phyloP scores from a whole-genome alignment of 2,329 filamentous ascomycete genomes.

The Pseudocercospora eumusae region DNA sequence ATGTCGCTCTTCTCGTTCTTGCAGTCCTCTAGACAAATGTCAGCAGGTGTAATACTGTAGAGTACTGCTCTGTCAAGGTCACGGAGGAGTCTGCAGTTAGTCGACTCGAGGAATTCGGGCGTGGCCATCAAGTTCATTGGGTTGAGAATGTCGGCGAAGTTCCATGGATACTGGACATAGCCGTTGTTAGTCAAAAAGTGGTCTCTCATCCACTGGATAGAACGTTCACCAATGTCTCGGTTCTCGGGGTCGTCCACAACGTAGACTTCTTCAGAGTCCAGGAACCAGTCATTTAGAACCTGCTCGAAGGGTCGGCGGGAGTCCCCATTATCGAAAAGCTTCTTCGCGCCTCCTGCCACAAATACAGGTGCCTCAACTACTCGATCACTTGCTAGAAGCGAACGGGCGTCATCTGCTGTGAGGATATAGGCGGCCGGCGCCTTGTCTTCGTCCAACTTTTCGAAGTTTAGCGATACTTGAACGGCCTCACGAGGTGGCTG shows the following conservation, averaged over 20 bases:
- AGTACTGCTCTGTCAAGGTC: constrained; percentile 18
- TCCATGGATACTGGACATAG: constrained; percentile 17
- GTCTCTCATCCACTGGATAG: background rate
- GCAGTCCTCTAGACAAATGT: constrained; percentile 17
- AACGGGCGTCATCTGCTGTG: constrained; percentile 7
- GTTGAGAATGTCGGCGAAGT: constrained; percentile 23
- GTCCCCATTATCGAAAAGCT: constrained; percentile 10
- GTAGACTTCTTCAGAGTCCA: constrained; percentile 4
- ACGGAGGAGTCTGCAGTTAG: constrained; percentile 20
- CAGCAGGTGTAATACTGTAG: background rate
- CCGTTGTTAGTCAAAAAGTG: background rate
- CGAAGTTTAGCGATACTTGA: background rate
- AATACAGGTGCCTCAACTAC: constrained; percentile 18
- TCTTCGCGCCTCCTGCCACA: constrained; percentile 16
- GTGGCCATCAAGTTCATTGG: constrained; percentile 12
- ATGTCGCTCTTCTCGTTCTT: background rate
- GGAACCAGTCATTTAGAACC: constrained; percentile 17
- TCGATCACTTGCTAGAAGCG: constrained; percentile 11
- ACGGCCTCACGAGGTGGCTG: background rate
- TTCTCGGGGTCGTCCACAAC: background rate
- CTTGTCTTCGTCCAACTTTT: background rate
- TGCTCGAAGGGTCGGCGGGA: constrained; percentile 18
- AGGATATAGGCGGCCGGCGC: constrained; percentile 13
- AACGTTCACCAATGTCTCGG: background rate
- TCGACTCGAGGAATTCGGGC: constrained; percentile 17